Conservation (phyloP, 2,329 filamentous ascomycete genomes). For the Verticillium zaregamsianum region DNA sequence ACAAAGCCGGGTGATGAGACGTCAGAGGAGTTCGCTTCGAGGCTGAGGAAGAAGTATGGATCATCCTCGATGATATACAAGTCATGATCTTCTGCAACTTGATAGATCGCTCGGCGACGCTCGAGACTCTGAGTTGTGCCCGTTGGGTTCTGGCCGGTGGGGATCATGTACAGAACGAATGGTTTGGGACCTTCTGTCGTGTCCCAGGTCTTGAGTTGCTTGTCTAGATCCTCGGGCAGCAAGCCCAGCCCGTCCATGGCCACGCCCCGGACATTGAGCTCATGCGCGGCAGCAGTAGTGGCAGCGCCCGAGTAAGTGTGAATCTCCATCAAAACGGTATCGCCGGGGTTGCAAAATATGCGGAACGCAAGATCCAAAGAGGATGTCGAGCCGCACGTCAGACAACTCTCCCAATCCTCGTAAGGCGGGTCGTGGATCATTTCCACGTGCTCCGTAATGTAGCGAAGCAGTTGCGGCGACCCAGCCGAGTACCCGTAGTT, state of each 20-base stretch:
- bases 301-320: too few relatives aligned
- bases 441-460: conserved; percentile 72
- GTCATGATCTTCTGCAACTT: conserved; percentile 76
- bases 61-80: conserved; percentile 86
- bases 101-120: conserved; percentile 69
- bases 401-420: conserved; percentile 56
- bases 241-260: conserved; percentile 62
- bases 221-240: conserved; percentile 36
- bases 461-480: conserved; percentile 66
- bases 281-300: too few relatives aligned
- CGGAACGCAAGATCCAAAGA: conserved; percentile 28
- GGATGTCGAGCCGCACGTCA: too few relatives aligned
- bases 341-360: conserved; percentile 33
- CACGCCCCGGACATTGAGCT: too few relatives aligned
- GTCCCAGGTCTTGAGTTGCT: conserved; percentile 48
- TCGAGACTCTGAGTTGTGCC: conserved; percentile 70
- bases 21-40: conserved; percentile 65
- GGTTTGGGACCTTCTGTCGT: conserved; percentile 41
- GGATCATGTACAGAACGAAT: conserved; percentile 54
- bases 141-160: conserved; percentile 84
- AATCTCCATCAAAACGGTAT: too few relatives aligned
- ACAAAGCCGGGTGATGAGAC: conserved; percentile 31
- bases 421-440: conserved; percentile 70
- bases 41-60: conserved; percentile 90
- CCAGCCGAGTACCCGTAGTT: conserved; percentile 72